Evolutionary conservation across 139 green algal genomes (phyloP).

Genomic region (Tetradesmus lagerheimii): DNA sequence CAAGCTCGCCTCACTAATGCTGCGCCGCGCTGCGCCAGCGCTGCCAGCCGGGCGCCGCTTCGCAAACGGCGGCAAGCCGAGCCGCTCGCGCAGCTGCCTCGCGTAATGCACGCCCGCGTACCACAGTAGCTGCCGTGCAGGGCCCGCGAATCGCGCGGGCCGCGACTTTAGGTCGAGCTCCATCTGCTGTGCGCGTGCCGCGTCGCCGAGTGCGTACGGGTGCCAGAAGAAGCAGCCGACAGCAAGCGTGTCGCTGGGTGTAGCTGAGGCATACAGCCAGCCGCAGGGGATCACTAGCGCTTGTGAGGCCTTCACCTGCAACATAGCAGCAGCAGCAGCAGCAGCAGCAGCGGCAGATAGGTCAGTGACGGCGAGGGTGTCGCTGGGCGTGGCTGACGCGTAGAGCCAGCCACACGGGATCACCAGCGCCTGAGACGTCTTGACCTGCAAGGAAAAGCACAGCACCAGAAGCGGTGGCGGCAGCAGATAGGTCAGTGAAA

Average conservation of each 20-base stretch:
- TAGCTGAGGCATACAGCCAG: conserved; percentile 29
- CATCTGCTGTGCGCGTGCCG: conserved; percentile 21
- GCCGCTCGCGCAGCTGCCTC: neutral
- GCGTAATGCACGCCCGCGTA: conserved; percentile 25
- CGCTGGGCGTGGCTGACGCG: neutral
- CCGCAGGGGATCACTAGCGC: conserved; percentile 38
- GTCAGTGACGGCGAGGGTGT: conserved; percentile 15
- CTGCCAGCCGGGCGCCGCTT: neutral
- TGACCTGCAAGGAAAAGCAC: neutral
- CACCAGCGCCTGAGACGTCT: conserved; percentile 14
- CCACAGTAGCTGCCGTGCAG: conserved; percentile 24
- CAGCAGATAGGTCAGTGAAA: conserved; percentile 6
- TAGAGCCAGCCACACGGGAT: conserved; percentile 43
- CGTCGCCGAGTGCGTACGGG: conserved; percentile 30
- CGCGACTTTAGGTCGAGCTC: neutral
- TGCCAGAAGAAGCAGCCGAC: conserved; percentile 48
- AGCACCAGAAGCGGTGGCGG: neutral
- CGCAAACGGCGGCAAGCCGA: neutral
- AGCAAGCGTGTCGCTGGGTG: neutral
- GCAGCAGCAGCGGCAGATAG: neutral
- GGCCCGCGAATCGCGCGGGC: neutral
- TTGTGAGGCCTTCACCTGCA: conserved; percentile 15
- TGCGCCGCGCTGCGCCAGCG: neutral
- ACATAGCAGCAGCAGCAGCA: neutral
- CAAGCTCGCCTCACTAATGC: conserved; percentile 15